Percentiles rank a stretch among this genome's conserved stretches.
These are phyloP conservation scores for Lumnitzera littorea DNA, from an alignment of 345 rosid species.

Conservation along the genomic window DNA sequence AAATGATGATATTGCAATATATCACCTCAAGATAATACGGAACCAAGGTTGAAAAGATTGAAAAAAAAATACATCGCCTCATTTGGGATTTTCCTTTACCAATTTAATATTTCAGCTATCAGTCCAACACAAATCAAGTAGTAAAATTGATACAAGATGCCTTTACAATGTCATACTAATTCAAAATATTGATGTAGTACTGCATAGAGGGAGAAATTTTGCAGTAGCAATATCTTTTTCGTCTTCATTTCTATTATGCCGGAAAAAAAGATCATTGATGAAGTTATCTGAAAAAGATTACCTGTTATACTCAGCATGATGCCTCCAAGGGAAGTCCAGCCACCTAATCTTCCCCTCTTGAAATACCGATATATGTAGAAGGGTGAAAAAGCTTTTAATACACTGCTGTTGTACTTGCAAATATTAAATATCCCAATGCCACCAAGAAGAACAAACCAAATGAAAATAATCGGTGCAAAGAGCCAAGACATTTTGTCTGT, in stretches of 20 bases:
- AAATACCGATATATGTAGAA: constrained; percentile 22
- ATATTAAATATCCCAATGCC: constrained; percentile 26
- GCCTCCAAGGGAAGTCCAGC: constrained; percentile 39
- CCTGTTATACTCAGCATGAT: constrained; percentile 32
- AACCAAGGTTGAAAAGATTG: too few species aligned
- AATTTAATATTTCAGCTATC: too few species aligned
- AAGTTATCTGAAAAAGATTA: constrained; percentile 1
- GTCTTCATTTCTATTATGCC: not conserved
- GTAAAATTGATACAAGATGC: too few species aligned
- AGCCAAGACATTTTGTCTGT: constrained; percentile 27
- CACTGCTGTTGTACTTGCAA: constrained; percentile 16
- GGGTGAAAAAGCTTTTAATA: constrained; percentile 32
- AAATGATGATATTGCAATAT: too few species aligned
- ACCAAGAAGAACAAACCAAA: constrained; percentile 28
- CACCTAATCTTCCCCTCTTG: constrained; percentile 16
- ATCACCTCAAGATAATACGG: too few species aligned
- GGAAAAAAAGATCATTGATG: not conserved
- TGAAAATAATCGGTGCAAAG: constrained; percentile 28
- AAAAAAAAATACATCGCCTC: too few species aligned
- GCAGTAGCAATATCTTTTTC: too few species aligned
- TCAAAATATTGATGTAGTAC: too few species aligned
- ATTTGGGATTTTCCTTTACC: too few species aligned
- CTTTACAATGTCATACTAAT: too few species aligned
- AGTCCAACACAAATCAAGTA: too few species aligned
- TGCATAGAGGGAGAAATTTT: too few species aligned